Conservation (phyloP, 345 rosid species). For the Murraya paniculata region DNA sequence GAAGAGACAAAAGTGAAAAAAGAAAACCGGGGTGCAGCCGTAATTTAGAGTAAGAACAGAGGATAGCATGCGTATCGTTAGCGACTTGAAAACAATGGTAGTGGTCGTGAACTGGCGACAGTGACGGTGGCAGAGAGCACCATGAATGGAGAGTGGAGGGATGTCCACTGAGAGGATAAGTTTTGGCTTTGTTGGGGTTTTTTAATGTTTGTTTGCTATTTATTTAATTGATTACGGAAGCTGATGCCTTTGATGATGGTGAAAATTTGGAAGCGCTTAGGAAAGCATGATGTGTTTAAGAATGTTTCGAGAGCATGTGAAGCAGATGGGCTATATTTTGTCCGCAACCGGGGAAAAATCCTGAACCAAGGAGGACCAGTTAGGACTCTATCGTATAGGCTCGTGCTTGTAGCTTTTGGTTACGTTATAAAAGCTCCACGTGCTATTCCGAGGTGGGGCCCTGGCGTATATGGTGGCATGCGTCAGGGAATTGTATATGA, state of each 20-base stretch:
- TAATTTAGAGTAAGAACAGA: not conserved
- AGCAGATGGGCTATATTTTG: not conserved
- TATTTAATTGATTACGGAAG: not conserved
- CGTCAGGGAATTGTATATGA: too few species aligned
- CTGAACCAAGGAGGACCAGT: not conserved
- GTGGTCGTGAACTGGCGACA: constrained; percentile 11
- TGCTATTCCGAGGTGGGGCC: not conserved
- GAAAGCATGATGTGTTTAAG: not conserved
- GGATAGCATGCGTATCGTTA: not conserved
- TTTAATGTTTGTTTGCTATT: not conserved
- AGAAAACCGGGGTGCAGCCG: not conserved
- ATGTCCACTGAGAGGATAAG: not conserved
- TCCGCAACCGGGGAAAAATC: not conserved
- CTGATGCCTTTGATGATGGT: constrained; percentile 1
- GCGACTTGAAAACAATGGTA: not conserved
- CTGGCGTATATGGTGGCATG: not conserved
- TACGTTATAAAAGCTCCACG: not conserved
- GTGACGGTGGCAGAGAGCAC: not conserved
- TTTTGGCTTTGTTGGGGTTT: not conserved
- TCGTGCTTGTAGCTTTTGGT: not conserved
- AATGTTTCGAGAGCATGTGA: not conserved
- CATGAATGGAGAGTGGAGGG: not conserved
- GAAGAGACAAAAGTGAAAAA: not conserved
- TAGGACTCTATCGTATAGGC: not conserved
- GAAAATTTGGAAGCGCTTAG: not conserved